Evolutionary conservation across 257 asterid species (phyloP), one percentile per base, ranked within the genome.

Genomic region (Capsicum chinense): DNA sequence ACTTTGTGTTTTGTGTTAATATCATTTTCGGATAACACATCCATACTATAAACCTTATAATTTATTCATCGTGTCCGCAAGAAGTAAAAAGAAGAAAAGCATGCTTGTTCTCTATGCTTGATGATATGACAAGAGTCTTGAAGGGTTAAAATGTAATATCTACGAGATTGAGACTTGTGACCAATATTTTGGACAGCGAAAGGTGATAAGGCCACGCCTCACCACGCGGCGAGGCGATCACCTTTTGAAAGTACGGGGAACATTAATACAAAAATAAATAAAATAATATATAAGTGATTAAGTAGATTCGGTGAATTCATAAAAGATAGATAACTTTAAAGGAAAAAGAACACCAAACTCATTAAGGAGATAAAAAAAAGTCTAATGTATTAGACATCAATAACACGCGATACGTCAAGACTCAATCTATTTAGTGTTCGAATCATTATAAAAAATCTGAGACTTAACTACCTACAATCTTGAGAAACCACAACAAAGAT

Each of bases 341-440:
- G 79, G 35, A 5, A 70, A 66, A 42, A 44, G 16, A 70, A 6
- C 57, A 44, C 37, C 56, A 44, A n/a, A 70, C 4, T 70, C 14
- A 44, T 44, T 44, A n/a, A n/a, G 13, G 79, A n/a, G 37, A 44
- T 70, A 57, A 70, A n/a, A 42, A 44, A 17, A 14, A 42, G 57
- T 70, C 16, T 44, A 70, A 70, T 44, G 33, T 70, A 17, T 70
- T 42, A 42, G 79, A 70, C 35, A 70, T 70, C 15, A 44, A 70
- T 4, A 44, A 42, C 57, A 70, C 1, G 26, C 7, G 3, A 44
- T 5, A 17, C 15, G 1, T 70, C 57, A 16, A 69, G 78, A 69
- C 78, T 39, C 15, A 42, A 42, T 9, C 37, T n/a, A 70, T 17
- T 70, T 17, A 70, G 35, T 70, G 79, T 44, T 70, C 16, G 17